phyloP scores from a whole-genome alignment of 2,329 filamentous ascomycete genomes.

The Xylaria sp. region DNA sequence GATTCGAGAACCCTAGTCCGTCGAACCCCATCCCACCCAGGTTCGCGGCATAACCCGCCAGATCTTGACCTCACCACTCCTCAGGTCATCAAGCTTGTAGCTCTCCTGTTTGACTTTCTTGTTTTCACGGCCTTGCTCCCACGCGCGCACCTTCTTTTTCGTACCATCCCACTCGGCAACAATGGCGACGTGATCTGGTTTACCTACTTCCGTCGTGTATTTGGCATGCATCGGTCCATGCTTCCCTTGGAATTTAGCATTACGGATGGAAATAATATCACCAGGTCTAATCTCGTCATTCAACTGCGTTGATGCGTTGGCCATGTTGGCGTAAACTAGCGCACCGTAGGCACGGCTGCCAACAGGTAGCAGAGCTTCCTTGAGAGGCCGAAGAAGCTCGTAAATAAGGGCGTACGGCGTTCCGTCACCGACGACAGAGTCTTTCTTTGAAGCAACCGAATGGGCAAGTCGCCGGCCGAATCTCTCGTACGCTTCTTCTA shows the following conservation, averaged over 20 bases:
- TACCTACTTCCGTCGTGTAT: slow-evolving; percentile 88
- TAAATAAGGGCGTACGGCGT: slow-evolving; percentile 80
- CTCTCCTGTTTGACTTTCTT: slow-evolving; percentile 95
- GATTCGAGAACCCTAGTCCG: slow-evolving; percentile 59
- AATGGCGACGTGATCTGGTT: slow-evolving; percentile 87
- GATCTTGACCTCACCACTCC: slow-evolving; percentile 94
- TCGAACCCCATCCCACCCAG: slow-evolving; percentile 89
- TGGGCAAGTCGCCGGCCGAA: slow-evolving; percentile 84
- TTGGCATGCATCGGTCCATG: slow-evolving; percentile 96
- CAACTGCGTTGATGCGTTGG: slow-evolving; percentile 90
- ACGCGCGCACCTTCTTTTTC: slow-evolving; percentile 95
- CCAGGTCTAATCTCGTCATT: slow-evolving; percentile 93
- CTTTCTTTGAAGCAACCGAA: slow-evolving; percentile 76
- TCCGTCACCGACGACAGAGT: slow-evolving; percentile 85
- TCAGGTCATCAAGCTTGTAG: slow-evolving; percentile 90
- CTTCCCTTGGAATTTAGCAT: slow-evolving; percentile 94
- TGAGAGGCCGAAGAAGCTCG: slow-evolving; percentile 79
- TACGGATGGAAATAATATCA: slow-evolving; percentile 92
- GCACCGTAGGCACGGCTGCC: slow-evolving; percentile 93
- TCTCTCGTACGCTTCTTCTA: slow-evolving; percentile 84
- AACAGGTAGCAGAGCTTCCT: slow-evolving; percentile 81
- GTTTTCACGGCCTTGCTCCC: slow-evolving; percentile 94
- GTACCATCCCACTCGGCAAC: slow-evolving; percentile 98
- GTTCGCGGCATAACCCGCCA: slow-evolving; percentile 93
- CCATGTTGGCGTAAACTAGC: slow-evolving; percentile 92